These are phyloP conservation scores for Mortierella sp. DNA, from an alignment of 371 early-diverging fungal genomes.

Conservation along the genomic window DNA sequence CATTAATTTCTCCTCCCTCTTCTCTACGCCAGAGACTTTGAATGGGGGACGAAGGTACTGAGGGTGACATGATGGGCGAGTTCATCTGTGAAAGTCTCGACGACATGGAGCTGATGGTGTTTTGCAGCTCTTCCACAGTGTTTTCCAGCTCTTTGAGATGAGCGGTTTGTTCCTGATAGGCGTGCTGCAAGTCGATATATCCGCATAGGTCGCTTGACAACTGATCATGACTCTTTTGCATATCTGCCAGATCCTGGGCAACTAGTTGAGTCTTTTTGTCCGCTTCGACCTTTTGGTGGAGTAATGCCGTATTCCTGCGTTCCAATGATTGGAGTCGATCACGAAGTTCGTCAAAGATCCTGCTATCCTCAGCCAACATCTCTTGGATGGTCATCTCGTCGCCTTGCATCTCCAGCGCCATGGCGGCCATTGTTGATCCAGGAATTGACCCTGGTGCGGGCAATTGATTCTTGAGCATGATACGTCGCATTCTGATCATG, in stretches of 20 bases:
- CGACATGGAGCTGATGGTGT: conserved; percentile 35
- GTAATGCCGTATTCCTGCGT: conserved; percentile 32
- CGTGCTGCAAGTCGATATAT: conserved; percentile 28
- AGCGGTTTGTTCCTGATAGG: conserved; percentile 28
- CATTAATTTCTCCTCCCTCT: conserved; percentile 43
- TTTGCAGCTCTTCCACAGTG: conserved; percentile 37
- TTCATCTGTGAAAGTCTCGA: conserved; percentile 45
- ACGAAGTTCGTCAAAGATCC: conserved; percentile 53
- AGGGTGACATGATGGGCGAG: conserved; percentile 43
- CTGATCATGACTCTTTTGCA: conserved; percentile 36
- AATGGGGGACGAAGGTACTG: conserved; percentile 37
- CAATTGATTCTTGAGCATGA: conserved; percentile 47
- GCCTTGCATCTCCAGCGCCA: conserved; percentile 57
- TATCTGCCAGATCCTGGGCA: conserved; percentile 28
- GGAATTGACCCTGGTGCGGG: conserved; percentile 56
- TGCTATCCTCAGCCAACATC: conserved; percentile 48
- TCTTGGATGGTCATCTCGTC: conserved; percentile 59
- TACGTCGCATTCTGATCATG: conserved; percentile 43
- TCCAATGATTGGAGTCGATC: conserved; percentile 49
- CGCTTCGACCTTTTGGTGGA: conserved; percentile 40
- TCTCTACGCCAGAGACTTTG: conserved; percentile 41
- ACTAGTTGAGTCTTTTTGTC: conserved; percentile 41
- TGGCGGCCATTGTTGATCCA: conserved; percentile 55
- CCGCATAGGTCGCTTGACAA: conserved; percentile 28
- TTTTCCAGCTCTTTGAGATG: conserved; percentile 48